Evolutionary conservation across 176 grass and related monocot genomes (phyloP).

Genomic region (Musa schizocarpa): DNA sequence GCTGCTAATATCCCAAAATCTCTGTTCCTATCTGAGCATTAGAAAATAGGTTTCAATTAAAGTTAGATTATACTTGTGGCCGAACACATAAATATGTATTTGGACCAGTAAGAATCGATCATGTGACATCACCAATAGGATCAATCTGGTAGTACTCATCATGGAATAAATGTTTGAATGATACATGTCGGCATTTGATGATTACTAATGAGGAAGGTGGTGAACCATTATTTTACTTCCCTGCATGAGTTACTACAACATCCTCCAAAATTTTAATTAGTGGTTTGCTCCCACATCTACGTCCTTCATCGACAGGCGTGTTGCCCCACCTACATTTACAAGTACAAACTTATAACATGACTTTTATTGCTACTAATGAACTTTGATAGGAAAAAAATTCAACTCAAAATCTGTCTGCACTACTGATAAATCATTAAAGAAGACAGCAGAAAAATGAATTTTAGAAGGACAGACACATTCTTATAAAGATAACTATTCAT

Average conservation of each 20-base stretch:
- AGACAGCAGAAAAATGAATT: no score
- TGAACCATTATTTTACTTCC: not conserved
- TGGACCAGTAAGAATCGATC: no score
- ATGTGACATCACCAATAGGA: no score
- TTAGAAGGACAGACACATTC: no score
- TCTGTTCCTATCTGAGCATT: no score
- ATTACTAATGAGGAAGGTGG: not conserved
- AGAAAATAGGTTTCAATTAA: no score
- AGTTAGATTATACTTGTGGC: no score
- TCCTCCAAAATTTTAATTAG: slow-evolving; percentile 59
- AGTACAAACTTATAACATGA: not conserved
- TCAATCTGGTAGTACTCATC: no score
- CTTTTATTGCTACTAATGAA: not conserved
- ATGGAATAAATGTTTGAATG: no score
- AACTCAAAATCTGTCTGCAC: not conserved
- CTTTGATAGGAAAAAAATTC: not conserved
- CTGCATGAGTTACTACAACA: not conserved
- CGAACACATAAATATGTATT: no score
- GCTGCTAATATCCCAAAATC: no score
- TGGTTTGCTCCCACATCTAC: slow-evolving; percentile 48
- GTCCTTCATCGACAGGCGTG: slow-evolving; percentile 68
- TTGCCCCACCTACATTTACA: slow-evolving; percentile 59
- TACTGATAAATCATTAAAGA: not conserved
- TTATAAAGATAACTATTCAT: no score
- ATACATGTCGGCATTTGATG: not conserved